phyloP scores from a whole-genome alignment of 306 rosid genomes.

The Castanea crenata region DNA sequence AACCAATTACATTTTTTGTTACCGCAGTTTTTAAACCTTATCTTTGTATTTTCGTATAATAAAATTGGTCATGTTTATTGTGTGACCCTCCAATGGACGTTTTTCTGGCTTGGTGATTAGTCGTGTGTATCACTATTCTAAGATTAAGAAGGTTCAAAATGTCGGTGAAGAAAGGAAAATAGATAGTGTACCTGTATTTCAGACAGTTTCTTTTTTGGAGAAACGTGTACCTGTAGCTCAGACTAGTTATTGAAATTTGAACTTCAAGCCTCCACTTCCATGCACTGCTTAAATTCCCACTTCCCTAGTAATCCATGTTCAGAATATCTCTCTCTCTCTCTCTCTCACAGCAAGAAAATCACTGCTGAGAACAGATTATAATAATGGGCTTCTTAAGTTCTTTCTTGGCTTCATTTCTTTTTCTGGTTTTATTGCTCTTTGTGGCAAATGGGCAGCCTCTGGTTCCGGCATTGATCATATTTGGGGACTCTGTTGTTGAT shows the following conservation, averaged over 20 bases:
- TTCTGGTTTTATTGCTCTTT: conserved; percentile 23
- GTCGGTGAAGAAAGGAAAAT: not conserved
- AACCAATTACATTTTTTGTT: too few species aligned
- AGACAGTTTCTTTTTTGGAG: too few species aligned
- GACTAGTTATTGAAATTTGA: not conserved
- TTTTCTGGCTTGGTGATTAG: not conserved
- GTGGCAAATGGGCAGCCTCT: conserved; percentile 48
- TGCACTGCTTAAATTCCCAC: conserved; percentile 12
- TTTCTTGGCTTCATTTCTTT: conserved; percentile 21
- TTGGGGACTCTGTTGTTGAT: conserved; percentile 71
- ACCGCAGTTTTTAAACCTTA: too few species aligned
- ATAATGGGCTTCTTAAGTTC: conserved; percentile 30
- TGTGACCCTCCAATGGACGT: conserved; percentile 11
- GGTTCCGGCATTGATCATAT: conserved; percentile 72
- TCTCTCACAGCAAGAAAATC: conserved; percentile 11
- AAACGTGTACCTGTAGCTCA: too few species aligned
- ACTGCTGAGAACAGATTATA: conserved; percentile 14
- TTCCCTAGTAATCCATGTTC: not conserved
- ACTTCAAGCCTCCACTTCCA: not conserved
- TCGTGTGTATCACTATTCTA: not conserved
- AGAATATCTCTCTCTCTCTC: not conserved
- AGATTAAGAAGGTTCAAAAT: not conserved
- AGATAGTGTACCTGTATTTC: too few species aligned
- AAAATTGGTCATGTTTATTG: conserved; percentile 26
- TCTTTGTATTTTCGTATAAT: too few species aligned